Evolutionary conservation across 2,329 filamentous ascomycete species (phyloP).

Genomic region (Magnaporthiopsis incrustans): DNA sequence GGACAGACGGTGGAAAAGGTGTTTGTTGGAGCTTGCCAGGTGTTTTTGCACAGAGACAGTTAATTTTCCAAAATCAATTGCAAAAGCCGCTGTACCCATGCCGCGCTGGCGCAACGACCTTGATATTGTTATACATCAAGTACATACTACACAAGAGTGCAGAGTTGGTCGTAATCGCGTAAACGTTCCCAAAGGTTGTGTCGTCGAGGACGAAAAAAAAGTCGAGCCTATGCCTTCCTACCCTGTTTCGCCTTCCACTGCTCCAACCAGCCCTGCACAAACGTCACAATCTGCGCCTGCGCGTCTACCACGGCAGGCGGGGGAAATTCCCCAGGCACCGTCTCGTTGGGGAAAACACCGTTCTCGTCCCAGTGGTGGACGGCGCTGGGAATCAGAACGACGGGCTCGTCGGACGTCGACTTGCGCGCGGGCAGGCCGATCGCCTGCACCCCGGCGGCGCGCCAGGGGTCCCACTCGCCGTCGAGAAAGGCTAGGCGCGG

Average conservation of each 20-base stretch:
- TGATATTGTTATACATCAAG: too few species aligned
- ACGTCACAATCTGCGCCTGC: conserved; percentile 13
- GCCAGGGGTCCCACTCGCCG: conserved; percentile 74
- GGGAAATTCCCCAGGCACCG: conserved; percentile 43
- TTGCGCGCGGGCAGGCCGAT: conserved; percentile 47
- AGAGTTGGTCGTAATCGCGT: too few species aligned
- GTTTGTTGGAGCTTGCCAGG: too few species aligned
- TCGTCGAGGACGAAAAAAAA: too few species aligned
- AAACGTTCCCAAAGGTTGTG: too few species aligned
- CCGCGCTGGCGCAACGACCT: too few species aligned
- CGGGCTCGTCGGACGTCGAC: conserved; percentile 59
- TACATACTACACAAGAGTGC: too few species aligned
- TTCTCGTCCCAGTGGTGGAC: conserved; percentile 81
- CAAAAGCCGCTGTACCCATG: too few species aligned
- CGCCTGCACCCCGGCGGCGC: conserved; percentile 62
- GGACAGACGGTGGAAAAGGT: too few species aligned
- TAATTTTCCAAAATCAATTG: too few species aligned
- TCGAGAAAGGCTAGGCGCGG: conserved; percentile 70
- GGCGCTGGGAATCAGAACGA: conserved; percentile 57
- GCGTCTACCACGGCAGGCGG: conserved; percentile 41
- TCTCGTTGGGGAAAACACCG: conserved; percentile 56
- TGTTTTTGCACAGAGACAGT: too few species aligned
- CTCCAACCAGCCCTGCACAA: conserved; percentile 15
- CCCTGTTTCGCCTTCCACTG: conserved; percentile 9
- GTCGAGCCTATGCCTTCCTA: too few species aligned